phyloP scores from a whole-genome alignment of 805 yeast genomes.

The Starmerella floricola region DNA sequence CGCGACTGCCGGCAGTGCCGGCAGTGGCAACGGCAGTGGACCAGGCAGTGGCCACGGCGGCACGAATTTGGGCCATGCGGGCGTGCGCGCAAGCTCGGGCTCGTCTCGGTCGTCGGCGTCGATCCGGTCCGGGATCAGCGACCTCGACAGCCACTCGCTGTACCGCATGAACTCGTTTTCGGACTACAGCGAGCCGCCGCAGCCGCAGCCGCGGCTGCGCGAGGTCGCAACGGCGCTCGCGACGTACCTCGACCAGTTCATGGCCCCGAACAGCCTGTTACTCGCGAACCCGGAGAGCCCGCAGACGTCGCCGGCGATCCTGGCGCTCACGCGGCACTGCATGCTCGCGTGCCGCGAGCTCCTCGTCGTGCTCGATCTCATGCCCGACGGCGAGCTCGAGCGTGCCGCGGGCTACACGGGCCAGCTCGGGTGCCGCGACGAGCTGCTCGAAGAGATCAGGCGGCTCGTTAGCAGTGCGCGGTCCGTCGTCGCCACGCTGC shows the following conservation, averaged over 20 bases:
- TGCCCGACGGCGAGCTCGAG: conserved; percentile 8
- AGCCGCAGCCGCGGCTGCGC: conserved; percentile 27
- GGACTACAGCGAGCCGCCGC: conserved; percentile 19
- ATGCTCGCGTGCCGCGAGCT: conserved; percentile 33
- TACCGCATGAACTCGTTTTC: conserved; percentile 16
- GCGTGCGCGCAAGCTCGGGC: not conserved
- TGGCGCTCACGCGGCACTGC: conserved; percentile 30
- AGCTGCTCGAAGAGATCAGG: conserved; percentile 27
- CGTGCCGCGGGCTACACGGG: conserved; percentile 23
- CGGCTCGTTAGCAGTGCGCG: conserved; percentile 30
- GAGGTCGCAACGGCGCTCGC: conserved; percentile 29
- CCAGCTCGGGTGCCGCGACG: conserved; percentile 22
- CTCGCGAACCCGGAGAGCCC: conserved; percentile 24
- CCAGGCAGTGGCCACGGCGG: too few species aligned
- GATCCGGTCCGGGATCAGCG: not conserved
- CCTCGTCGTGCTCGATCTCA: conserved; percentile 29
- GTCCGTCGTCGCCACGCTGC: conserved; percentile 27
- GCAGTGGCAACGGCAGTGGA: too few species aligned
- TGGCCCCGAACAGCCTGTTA: conserved; percentile 23
- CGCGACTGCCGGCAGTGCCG: too few species aligned
- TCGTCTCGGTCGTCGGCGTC: conserved; percentile 1
- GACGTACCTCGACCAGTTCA: conserved; percentile 28
- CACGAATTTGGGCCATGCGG: too few species aligned
- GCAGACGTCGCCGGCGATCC: conserved; percentile 25
- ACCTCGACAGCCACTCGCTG: conserved; percentile 3